A percentile compares a stretch with the other conserved stretches of the same genome.
Conservation (phyloP, 768 basidiomycete genomes). For the Boletus bicolor region DNA sequence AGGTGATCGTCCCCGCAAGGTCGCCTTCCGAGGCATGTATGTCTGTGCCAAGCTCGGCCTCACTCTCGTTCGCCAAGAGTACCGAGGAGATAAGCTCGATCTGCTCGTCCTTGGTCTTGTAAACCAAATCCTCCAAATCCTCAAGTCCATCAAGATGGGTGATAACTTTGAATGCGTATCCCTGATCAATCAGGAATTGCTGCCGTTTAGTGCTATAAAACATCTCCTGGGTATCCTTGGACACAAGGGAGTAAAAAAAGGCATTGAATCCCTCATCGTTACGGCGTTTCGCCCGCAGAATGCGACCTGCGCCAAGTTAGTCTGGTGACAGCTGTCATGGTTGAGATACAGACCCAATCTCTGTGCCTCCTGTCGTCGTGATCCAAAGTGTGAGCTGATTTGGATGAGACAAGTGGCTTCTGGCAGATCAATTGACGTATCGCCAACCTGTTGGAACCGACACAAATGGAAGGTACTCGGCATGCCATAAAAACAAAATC, state of each 20-base stretch:
- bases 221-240: slow-evolving; percentile 99
- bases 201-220: slow-evolving; percentile 99
- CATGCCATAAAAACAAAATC: slow-evolving; percentile 18
- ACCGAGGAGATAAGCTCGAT: slow-evolving; percentile 96
- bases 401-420: slow-evolving; percentile 99
- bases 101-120: slow-evolving; percentile 87
- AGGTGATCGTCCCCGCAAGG: slow-evolving; percentile 80
- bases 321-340: slow-evolving; percentile 13
- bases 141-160: slow-evolving; percentile 95
- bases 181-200: slow-evolving; percentile 98
- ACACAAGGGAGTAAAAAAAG: slow-evolving; percentile 98
- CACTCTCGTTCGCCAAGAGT: slow-evolving; percentile 84
- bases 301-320: slow-evolving; percentile 61
- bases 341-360: slow-evolving; percentile 63
- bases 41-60: slow-evolving; percentile 84
- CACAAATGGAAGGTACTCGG: slow-evolving; percentile 13
- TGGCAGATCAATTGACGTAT: slow-evolving; percentile 97
- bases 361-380: slow-evolving; percentile 96
- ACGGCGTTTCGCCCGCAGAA: slow-evolving; percentile 92
- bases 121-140: slow-evolving; percentile 82
- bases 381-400: slow-evolving; percentile 98
- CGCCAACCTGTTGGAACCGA: slow-evolving; percentile 68
- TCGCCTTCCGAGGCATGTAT: slow-evolving; percentile 82
- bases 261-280: slow-evolving; percentile 99
- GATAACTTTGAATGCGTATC: slow-evolving; percentile 99